Evolutionary conservation across 2,329 filamentous ascomycete species (phyloP).

Genomic region (Beauveria australis): DNA sequence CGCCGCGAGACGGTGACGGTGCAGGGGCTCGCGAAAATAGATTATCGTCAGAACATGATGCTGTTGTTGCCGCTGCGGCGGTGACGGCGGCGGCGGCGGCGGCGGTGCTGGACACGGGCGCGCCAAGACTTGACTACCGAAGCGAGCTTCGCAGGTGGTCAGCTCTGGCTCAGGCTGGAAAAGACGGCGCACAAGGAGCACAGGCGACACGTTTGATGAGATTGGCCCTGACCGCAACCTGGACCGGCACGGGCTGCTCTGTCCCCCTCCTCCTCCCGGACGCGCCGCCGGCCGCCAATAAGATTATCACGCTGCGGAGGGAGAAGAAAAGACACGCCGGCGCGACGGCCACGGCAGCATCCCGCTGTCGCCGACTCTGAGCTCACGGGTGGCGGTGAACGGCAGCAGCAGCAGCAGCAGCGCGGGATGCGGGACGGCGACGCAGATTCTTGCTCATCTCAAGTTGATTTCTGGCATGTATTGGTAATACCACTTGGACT

Average conservation of each 20-base stretch:
- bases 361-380: slow-evolving; percentile 12
- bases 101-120: slow-evolving; percentile 10
- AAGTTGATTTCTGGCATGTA: slow-evolving; percentile 10
- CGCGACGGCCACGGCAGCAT: neutral
- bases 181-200: slow-evolving; percentile 13
- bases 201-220: slow-evolving; percentile 13
- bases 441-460: slow-evolving; percentile 12
- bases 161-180: slow-evolving; percentile 13
- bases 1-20: slow-evolving; percentile 8
- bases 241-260: slow-evolving; percentile 8
- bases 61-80: slow-evolving; percentile 10
- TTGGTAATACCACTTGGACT: slow-evolving; percentile 3
- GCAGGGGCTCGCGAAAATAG: slow-evolving; percentile 6
- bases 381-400: neutral
- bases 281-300: slow-evolving; percentile 8
- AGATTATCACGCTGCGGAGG: neutral
- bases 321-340: neutral
- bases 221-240: slow-evolving; percentile 11
- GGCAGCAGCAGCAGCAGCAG: neutral
- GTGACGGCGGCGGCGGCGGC: neutral
- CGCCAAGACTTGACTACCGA: slow-evolving; percentile 11
- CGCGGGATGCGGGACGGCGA: slow-evolving; percentile 12
- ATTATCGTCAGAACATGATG: slow-evolving; percentile 14
- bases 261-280: too few relatives aligned
- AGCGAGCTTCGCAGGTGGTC: slow-evolving; percentile 11